Percentiles rank a stretch among this genome's conserved stretches.
Evolutionary conservation across 1,284 basidiomycete genomes (phyloP).

Genomic region (Papiliotrema laurentii): DNA sequence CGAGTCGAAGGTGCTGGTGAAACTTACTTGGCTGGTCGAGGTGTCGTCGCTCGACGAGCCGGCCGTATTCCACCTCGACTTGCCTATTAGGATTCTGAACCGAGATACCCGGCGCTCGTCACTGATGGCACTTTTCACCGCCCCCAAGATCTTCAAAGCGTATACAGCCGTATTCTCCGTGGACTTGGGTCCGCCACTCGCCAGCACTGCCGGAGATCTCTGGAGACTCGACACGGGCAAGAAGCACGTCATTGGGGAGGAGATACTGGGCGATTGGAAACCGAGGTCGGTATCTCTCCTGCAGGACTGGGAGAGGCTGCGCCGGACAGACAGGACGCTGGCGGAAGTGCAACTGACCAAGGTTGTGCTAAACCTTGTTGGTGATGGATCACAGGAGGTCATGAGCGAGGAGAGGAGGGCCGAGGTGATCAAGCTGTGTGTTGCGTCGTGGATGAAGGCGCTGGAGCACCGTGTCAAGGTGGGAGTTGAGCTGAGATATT

Average conservation of each 20-base stretch:
- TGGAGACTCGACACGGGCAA: slow-evolving; percentile 93
- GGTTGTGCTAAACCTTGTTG: slow-evolving; percentile 58
- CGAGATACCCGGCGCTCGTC: slow-evolving; percentile 75
- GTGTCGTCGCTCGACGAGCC: slow-evolving; percentile 80
- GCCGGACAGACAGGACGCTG: slow-evolving; percentile 64
- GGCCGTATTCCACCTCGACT: slow-evolving; percentile 77
- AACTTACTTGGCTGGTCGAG: slow-evolving; percentile 69
- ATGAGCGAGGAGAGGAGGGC: slow-evolving; percentile 61
- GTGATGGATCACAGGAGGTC: slow-evolving; percentile 17
- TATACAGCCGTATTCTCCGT: slow-evolving; percentile 68
- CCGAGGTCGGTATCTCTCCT: slow-evolving; percentile 82
- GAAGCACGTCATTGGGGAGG: slow-evolving; percentile 90
- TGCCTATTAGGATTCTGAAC: slow-evolving; percentile 77
- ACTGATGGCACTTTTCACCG: slow-evolving; percentile 66
- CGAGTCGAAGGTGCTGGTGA: slow-evolving; percentile 74
- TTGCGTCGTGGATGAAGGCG: slow-evolving; percentile 74
- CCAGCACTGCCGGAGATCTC: slow-evolving; percentile 78
- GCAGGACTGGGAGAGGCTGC: slow-evolving; percentile 70
- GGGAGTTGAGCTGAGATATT: slow-evolving; percentile 21
- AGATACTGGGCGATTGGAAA: slow-evolving; percentile 73
- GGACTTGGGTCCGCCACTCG: slow-evolving; percentile 74
- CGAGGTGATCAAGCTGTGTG: slow-evolving; percentile 59
- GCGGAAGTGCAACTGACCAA: slow-evolving; percentile 87
- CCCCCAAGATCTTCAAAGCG: slow-evolving; percentile 59
- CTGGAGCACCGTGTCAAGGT: slow-evolving; percentile 74